Evolutionary conservation across 106 monocot genomes (phyloP).

Genomic region (Triglochin maritima): DNA sequence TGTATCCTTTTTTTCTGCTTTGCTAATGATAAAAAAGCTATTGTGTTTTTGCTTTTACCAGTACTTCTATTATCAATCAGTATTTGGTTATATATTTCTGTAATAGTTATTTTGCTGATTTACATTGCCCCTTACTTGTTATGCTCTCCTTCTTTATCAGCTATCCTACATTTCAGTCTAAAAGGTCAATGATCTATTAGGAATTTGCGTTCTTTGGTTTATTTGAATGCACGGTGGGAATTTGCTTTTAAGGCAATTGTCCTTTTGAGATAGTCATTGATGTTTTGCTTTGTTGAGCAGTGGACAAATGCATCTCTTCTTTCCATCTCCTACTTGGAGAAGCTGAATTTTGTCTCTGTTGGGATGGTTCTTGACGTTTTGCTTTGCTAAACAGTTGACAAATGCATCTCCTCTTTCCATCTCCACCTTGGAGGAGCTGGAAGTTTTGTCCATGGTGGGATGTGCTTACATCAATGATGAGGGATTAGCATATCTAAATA

Average conservation of each 20-base stretch:
- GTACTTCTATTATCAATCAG: too few relatives aligned
- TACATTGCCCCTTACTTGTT: too few relatives aligned
- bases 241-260: not conserved
- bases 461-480: slow-evolving; percentile 56
- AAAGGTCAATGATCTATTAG: too few relatives aligned
- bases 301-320: slow-evolving; percentile 58
- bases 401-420: slow-evolving; percentile 59
- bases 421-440: slow-evolving; percentile 50
- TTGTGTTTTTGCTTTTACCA: too few relatives aligned
- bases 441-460: slow-evolving; percentile 50
- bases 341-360: slow-evolving; percentile 26
- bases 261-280: not conserved
- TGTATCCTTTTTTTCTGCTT: too few relatives aligned
- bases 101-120: too few relatives aligned
- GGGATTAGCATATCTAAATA: slow-evolving; percentile 49
- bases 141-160: too few relatives aligned
- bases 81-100: too few relatives aligned
- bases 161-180: too few relatives aligned
- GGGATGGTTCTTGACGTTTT: not conserved
- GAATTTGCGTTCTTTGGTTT: too few relatives aligned
- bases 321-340: slow-evolving; percentile 50
- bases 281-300: slow-evolving; percentile 15
- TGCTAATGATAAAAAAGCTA: too few relatives aligned
- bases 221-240: too few relatives aligned
- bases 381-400: slow-evolving; percentile 33